Base-by-base conservation (phyloP, 164 flowering plant genomes). In the Magnolia changhungtana region DNA sequence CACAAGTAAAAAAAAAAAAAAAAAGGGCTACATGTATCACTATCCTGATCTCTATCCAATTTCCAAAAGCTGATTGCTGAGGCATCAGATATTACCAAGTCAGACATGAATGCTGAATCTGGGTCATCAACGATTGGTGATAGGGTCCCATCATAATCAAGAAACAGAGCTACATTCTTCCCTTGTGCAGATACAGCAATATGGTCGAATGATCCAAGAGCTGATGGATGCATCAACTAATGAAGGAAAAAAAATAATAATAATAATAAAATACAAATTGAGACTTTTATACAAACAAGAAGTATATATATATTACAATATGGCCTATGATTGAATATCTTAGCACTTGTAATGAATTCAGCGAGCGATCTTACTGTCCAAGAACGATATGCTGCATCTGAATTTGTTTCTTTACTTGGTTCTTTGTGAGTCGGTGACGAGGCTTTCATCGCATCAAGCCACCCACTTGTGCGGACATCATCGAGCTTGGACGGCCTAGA, bases 121-220 rank as follows among this genome's bases (percentile, higher is more conserved):
- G 99, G 98, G 74, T 95, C 91, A 18, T 89, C 89, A 0, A 95
- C 99, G 27, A 95, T 95, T 3, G 99, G 99, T 0, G 98, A 88
- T 1, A 95, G 88, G 6, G 99, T 95, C 1, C 99, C 99, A 64
- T 95, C 99, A 29, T 95, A 95, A 63, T 95, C 99, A 10, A 95
- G 80, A 75, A 95, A 95, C 88, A 95, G 80, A 5, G 90, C 95
- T 1, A 95, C 85, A 71, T 89, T 83, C 75, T 93, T 95, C 63
- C 97, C 96, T 20, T 84, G 81, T 0, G 93, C 85, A 20, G 90
- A 90, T 16, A 67, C 76, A 13, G 75, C 82, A 18, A 95, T 92
- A 27, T 92, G 76, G 29, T 92, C 92, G 31, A 93, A 91, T 88
- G 81, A 88, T 63, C 51, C 81, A 67, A 95, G 72, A 13, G 98